A percentile compares a stretch with the other conserved stretches of the same genome.
These are phyloP conservation scores for Lasiosphaeriaceae sp. DNA, from an alignment of 495 filamentous ascomycete genomes.

Conservation along the genomic window DNA sequence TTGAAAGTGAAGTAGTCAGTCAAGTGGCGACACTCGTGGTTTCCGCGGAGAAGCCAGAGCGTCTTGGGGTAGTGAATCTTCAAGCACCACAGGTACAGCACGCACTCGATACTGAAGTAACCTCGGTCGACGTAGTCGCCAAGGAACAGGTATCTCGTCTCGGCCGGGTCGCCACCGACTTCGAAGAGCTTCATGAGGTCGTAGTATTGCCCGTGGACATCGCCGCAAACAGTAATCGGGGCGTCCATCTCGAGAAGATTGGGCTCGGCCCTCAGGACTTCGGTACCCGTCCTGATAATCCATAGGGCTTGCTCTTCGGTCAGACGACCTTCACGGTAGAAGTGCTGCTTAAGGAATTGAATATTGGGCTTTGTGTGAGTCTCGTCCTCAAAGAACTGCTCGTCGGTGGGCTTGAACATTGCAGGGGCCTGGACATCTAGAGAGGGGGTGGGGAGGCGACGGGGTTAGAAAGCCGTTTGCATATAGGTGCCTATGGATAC, in stretches of 20 bases:
- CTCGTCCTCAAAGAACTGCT: conserved; percentile 68
- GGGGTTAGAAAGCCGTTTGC: conserved; percentile 5
- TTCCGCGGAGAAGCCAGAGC: conserved; percentile 93
- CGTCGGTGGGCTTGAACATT: conserved; percentile 81
- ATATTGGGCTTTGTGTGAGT: conserved; percentile 88
- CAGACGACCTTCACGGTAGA: conserved; percentile 94
- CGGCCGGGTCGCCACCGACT: conserved; percentile 92
- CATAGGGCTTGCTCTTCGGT: conserved; percentile 96
- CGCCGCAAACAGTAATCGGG: conserved; percentile 98
- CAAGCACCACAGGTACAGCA: conserved; percentile 93
- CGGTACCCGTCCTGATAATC: conserved; percentile 82
- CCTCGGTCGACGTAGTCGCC: conserved; percentile 97
- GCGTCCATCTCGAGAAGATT: conserved; percentile 99
- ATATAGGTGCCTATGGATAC: not conserved
- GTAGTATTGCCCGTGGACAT: conserved; percentile 98
- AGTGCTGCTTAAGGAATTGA: conserved; percentile 92
- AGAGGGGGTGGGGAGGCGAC: conserved; percentile 6
- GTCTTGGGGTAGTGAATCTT: conserved; percentile 99
- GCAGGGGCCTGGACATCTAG: conserved; percentile 95
- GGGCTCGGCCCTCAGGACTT: conserved; percentile 80
- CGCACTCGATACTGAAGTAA: conserved; percentile 99
- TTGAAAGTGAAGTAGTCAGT: conserved; percentile 99
- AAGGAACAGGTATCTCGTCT: conserved; percentile 93
- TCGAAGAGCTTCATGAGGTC: conserved; percentile 99
- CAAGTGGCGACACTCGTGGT: conserved; percentile 97